phyloP scores from a whole-genome alignment of 805 yeast genomes.

The Lachancea lanzarotensis region DNA sequence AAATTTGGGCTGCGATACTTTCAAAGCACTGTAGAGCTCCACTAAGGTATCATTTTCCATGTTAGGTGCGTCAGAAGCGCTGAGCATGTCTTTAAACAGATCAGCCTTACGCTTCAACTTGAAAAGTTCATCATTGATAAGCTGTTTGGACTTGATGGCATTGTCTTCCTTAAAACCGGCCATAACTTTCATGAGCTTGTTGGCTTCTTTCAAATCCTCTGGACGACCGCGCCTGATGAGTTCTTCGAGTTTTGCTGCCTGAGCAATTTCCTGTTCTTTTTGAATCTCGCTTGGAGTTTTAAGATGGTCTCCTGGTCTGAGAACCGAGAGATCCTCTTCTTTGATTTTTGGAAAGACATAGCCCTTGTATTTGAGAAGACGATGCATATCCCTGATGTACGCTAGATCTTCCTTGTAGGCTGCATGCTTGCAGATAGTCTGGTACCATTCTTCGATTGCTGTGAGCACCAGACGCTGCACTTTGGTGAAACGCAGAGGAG shows the following conservation, averaged over 20 bases:
- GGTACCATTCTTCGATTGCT: conserved; percentile 95
- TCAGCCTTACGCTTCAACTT: conserved; percentile 81
- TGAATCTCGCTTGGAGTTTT: conserved; percentile 87
- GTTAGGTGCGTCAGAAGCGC: conserved; percentile 38
- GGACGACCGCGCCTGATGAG: conserved; percentile 93
- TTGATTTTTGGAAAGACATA: conserved; percentile 89
- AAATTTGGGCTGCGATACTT: conserved; percentile 79
- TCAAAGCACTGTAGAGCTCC: conserved; percentile 73
- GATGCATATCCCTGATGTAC: conserved; percentile 91
- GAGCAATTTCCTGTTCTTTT: conserved; percentile 87
- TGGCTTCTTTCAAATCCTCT: conserved; percentile 91
- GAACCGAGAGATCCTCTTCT: conserved; percentile 85
- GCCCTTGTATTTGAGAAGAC: conserved; percentile 82
- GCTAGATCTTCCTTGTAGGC: conserved; percentile 88
- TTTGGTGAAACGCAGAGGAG: conserved; percentile 77
- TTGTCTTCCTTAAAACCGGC: conserved; percentile 93
- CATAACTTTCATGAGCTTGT: conserved; percentile 94
- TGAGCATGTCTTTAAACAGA: conserved; percentile 79
- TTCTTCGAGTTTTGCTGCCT: conserved; percentile 92
- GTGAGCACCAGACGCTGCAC: conserved; percentile 81
- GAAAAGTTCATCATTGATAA: conserved; percentile 76
- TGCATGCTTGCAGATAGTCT: conserved; percentile 84
- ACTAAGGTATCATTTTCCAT: conserved; percentile 55
- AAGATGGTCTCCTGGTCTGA: conserved; percentile 81
- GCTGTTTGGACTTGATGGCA: conserved; percentile 55